Conservation (phyloP, 2,329 filamentous ascomycete genomes). For the Endothia cerciana region DNA sequence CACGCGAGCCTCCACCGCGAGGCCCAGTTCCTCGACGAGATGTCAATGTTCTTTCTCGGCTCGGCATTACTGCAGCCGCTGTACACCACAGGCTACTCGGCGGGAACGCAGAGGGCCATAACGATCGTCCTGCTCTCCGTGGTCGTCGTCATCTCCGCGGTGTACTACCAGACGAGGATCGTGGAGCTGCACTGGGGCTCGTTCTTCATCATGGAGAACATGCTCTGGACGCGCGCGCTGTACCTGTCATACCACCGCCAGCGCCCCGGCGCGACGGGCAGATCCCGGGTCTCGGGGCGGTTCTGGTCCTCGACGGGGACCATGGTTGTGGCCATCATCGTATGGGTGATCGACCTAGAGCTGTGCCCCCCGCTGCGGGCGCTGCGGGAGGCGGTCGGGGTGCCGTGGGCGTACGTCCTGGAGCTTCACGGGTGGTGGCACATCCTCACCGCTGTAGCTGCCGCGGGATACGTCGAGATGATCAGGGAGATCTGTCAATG, state of each 20-base stretch:
- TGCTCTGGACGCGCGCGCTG: constrained; percentile 40
- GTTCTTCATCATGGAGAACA: constrained; percentile 41
- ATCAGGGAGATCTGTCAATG: constrained; percentile 35
- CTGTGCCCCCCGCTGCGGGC: constrained; percentile 52
- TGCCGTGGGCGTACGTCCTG: constrained; percentile 59
- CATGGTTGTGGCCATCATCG: constrained; percentile 50
- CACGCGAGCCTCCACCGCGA: constrained; percentile 49
- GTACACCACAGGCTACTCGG: constrained; percentile 48
- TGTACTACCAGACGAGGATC: constrained; percentile 47
- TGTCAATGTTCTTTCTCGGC: constrained; percentile 61
- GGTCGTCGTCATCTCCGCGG: constrained; percentile 45
- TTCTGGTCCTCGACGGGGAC: constrained; percentile 38
- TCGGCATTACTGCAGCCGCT: constrained; percentile 56
- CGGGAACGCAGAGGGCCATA: constrained; percentile 37
- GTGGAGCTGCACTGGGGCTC: constrained; percentile 49
- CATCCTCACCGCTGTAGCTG: constrained; percentile 59
- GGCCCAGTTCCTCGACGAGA: constrained; percentile 55
- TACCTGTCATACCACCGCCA: constrained; percentile 41
- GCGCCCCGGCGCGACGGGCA: constrained; percentile 34
- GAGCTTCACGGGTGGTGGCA: constrained; percentile 70
- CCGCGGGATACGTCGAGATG: constrained; percentile 46
- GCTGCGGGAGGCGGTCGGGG: constrained; percentile 49
- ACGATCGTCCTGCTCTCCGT: constrained; percentile 45
- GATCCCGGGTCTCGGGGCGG: constrained; percentile 33
- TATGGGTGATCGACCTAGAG: constrained; percentile 63